These are phyloP conservation scores for Acorus gramineus DNA, from an alignment of 106 monocot genomes.

Conservation along the genomic window DNA sequence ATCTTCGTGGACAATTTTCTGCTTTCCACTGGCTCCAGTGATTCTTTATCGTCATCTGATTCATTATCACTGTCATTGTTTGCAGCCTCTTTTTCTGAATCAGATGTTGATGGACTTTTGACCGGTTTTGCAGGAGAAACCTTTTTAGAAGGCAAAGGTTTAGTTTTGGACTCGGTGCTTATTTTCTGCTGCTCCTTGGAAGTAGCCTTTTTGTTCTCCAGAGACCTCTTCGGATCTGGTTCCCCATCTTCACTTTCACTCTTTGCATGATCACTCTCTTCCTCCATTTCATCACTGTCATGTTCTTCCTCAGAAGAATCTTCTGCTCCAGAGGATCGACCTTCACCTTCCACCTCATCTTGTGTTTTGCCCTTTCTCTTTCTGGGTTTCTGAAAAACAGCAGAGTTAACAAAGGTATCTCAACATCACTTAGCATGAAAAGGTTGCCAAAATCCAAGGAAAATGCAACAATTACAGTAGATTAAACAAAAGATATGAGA, in stretches of 20 bases:
- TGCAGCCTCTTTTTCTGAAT: constrained; percentile 4
- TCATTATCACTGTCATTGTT: too few species aligned
- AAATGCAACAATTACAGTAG: too few species aligned
- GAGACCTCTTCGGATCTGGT: constrained; percentile 26
- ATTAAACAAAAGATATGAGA: too few species aligned
- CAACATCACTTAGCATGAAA: too few species aligned
- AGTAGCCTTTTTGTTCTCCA: constrained; percentile 20
- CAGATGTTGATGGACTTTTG: constrained; percentile 19
- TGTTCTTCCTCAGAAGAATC: constrained; percentile 26
- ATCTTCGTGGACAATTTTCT: too few species aligned
- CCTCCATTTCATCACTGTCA: constrained; percentile 15
- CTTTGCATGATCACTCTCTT: constrained; percentile 19
- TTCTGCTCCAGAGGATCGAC: constrained; percentile 16
- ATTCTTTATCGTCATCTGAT: constrained; percentile 4
- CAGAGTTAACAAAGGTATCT: too few species aligned
- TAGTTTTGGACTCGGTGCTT: constrained; percentile 5
- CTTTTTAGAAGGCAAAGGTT: constrained; percentile 15
- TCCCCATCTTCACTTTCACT: constrained; percentile 38
- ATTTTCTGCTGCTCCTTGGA: constrained; percentile 14
- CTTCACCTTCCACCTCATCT: constrained; percentile 13
- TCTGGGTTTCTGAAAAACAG: neutral
- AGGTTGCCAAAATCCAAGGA: too few species aligned
- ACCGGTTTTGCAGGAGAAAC: constrained; percentile 16
- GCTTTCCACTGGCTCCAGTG: too few species aligned
- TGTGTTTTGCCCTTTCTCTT: constrained; percentile 17